Evolutionary conservation across 2,329 filamentous ascomycete species (phyloP).

Genomic region (Nigrograna mackinnonii): DNA sequence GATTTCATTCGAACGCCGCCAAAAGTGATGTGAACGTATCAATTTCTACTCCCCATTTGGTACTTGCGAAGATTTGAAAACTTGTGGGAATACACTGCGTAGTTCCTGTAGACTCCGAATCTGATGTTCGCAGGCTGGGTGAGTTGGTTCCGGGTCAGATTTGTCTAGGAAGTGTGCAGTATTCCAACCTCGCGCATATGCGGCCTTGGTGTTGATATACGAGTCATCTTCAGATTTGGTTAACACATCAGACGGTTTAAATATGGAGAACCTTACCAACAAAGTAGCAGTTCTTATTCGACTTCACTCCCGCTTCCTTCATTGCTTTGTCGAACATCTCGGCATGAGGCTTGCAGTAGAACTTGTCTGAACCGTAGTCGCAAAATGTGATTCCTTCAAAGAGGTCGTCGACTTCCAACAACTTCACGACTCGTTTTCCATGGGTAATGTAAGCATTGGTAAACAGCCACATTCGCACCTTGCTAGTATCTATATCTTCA

Average conservation of each 20-base stretch:
- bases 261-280: conserved; percentile 69
- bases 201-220: conserved; percentile 76
- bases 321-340: conserved; percentile 90
- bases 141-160: conserved; percentile 64
- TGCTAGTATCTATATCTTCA: conserved; percentile 77
- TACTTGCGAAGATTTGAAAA: conserved; percentile 82
- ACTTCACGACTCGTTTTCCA: conserved; percentile 75
- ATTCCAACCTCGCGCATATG: conserved; percentile 82
- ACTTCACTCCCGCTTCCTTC: conserved; percentile 73
- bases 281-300: conserved; percentile 80
- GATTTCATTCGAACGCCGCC: too few species aligned
- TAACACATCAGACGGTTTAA: conserved; percentile 6
- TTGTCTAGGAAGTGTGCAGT: conserved; percentile 85
- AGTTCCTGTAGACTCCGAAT: conserved; percentile 78
- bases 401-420: conserved; percentile 81
- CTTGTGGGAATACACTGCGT: conserved; percentile 74
- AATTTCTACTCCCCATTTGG: too few species aligned
- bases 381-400: conserved; percentile 97
- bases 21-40: too few species aligned
- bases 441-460: conserved; percentile 96
- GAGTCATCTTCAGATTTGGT: conserved; percentile 73
- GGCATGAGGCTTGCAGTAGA: conserved; percentile 85
- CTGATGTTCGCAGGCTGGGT: conserved; percentile 71
- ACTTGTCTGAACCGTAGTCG: conserved; percentile 73
- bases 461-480: conserved; percentile 90